A percentile compares a stretch with the other conserved stretches of the same genome.
Conservation (phyloP, 1,284 basidiomycete species). For the Naganishia liquefaciens region DNA sequence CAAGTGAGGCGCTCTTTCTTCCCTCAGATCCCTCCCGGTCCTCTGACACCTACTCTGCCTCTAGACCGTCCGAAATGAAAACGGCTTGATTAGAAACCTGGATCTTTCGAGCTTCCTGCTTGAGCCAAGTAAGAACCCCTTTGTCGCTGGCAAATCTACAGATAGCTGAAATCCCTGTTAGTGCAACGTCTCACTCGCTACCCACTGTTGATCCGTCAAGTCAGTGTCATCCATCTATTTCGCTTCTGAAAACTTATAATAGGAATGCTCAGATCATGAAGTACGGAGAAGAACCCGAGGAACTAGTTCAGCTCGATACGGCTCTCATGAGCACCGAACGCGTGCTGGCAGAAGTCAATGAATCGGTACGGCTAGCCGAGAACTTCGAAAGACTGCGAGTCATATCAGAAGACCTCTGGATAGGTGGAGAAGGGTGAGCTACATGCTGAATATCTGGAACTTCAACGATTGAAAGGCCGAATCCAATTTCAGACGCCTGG, state of each 20-base stretch:
- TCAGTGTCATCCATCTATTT: conserved; percentile 39
- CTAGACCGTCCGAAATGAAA: conserved; percentile 52
- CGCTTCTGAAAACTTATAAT: conserved; percentile 58
- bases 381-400: conserved; percentile 68
- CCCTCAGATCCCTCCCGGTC: background rate
- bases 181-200: conserved; percentile 96
- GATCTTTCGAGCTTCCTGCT: conserved; percentile 89
- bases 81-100: conserved; percentile 74
- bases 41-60: background rate
- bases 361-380: conserved; percentile 83
- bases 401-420: conserved; percentile 77
- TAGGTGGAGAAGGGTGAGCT: conserved; percentile 72
- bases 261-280: conserved; percentile 66
- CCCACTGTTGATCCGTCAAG: conserved; percentile 80
- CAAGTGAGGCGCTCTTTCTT: conserved; percentile 57
- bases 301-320: conserved; percentile 61
- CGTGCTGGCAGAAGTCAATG: conserved; percentile 80
- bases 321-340: conserved; percentile 69
- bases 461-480: too few species aligned
- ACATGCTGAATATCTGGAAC: too few species aligned
- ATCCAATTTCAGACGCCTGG: conserved; percentile 81
- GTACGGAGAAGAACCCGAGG: conserved; percentile 66
- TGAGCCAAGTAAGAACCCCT: conserved; percentile 68
- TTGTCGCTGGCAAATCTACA: background rate
- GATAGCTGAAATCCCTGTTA: conserved; percentile 45